A percentile compares a stretch with the other conserved stretches of the same genome.
Evolutionary conservation across 108 stramenopile species (phyloP).

Genomic region (Fragilariopsis cylindrus): DNA sequence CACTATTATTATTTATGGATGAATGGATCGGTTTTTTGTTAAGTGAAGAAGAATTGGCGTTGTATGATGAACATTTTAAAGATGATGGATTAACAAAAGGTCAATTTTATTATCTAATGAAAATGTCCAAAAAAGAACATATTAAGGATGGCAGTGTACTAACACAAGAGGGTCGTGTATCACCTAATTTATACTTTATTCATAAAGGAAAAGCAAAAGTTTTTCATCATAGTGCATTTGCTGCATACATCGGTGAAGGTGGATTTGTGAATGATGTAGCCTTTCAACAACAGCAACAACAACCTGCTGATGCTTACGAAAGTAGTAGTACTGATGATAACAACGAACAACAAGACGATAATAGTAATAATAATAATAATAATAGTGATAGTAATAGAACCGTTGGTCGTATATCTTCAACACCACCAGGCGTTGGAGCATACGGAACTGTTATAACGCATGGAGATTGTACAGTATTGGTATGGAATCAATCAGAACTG

Average conservation of each 20-base stretch:
- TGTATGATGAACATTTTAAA: constrained; percentile 26
- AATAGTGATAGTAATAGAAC: neutral
- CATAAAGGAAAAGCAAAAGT: constrained; percentile 21
- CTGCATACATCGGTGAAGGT: constrained; percentile 29
- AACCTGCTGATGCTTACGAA: neutral
- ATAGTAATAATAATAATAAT: neutral
- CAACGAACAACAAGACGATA: neutral
- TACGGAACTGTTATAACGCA: constrained; percentile 35
- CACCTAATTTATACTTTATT: constrained; percentile 33
- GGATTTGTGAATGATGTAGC: constrained; percentile 43
- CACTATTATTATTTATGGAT: constrained; percentile 19
- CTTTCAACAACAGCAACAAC: constrained; percentile 21
- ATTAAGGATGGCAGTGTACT: constrained; percentile 16
- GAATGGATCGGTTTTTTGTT: constrained; percentile 15
- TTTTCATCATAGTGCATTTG: constrained; percentile 27
- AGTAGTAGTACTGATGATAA: neutral
- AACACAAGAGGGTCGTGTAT: constrained; percentile 19
- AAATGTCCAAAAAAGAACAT: neutral
- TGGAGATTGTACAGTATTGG: constrained; percentile 12
- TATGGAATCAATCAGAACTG: constrained; percentile 30
- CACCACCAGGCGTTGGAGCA: constrained; percentile 12
- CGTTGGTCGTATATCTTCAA: too few relatives aligned
- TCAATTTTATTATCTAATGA: constrained; percentile 29
- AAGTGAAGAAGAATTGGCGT: constrained; percentile 19
- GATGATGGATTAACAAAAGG: constrained; percentile 18